Conservation (phyloP, 805 yeast genomes). For the Lipomyces sp. region DNA sequence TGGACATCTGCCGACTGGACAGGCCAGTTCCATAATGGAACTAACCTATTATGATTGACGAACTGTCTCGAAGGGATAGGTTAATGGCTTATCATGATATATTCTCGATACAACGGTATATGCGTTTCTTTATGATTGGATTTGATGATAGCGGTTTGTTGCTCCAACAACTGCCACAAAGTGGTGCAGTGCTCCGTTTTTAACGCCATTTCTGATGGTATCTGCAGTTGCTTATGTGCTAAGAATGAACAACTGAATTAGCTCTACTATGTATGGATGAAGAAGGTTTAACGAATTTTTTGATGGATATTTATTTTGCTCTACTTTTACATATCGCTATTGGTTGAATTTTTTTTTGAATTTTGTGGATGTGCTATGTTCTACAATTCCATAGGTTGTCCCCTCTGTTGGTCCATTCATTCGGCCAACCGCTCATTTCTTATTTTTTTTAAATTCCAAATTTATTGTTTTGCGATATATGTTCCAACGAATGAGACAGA, state of each 20-base stretch:
- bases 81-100: neutral
- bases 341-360: neutral
- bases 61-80: neutral
- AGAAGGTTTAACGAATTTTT: constrained; percentile 3
- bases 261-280: neutral
- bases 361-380: neutral
- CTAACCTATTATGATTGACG: constrained; percentile 1
- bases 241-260: neutral
- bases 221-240: neutral
- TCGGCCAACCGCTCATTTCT: neutral
- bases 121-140: constrained; percentile 6
- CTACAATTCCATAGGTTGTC: constrained; percentile 1
- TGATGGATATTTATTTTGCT: constrained; percentile 10
- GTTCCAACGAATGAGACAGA: neutral
- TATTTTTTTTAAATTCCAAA: neutral
- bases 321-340: constrained; percentile 5
- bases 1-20: neutral
- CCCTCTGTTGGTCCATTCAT: neutral
- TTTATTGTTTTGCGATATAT: neutral
- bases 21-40: neutral
- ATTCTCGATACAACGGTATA: neutral
- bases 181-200: neutral
- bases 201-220: too few relatives aligned
- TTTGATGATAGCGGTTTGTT: neutral
- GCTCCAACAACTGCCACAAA: neutral